Conservation (phyloP, 441 rosid genomes). For the Eutrema salsugineum region DNA sequence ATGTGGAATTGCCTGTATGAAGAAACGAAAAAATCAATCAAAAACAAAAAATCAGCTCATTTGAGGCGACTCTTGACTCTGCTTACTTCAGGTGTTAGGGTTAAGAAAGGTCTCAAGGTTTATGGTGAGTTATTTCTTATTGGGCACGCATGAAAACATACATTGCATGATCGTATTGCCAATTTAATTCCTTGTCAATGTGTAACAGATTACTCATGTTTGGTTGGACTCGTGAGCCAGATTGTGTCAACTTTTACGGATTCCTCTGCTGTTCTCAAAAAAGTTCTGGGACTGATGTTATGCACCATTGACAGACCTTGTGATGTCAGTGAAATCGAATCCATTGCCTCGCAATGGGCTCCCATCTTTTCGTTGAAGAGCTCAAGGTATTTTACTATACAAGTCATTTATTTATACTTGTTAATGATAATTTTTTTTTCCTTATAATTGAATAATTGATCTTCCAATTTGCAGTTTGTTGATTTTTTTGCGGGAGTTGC, state of each 20-base stretch:
- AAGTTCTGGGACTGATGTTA: constrained; percentile 55
- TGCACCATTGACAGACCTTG: constrained; percentile 45
- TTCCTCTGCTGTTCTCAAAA: constrained; percentile 43
- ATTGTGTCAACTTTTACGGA: constrained; percentile 37
- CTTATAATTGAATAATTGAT: constrained; percentile 18
- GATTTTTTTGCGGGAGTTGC: constrained; percentile 51
- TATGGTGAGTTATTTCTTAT: constrained; percentile 45
- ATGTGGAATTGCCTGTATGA: constrained; percentile 55
- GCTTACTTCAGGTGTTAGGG: constrained; percentile 46
- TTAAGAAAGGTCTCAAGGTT: constrained; percentile 37
- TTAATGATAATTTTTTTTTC: not conserved
- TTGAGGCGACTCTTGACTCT: constrained; percentile 51
- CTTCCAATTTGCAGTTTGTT: constrained; percentile 43
- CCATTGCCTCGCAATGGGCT: constrained; percentile 56
- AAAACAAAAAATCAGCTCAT: constrained; percentile 33
- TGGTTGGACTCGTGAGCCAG: constrained; percentile 44
- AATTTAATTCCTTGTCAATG: constrained; percentile 1
- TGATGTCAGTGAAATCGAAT: constrained; percentile 29
- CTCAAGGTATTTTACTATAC: constrained; percentile 42
- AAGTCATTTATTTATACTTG: not conserved
- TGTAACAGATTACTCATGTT: constrained; percentile 51
- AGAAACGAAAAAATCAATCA: constrained; percentile 39
- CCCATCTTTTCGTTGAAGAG: constrained; percentile 52
- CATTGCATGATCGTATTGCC: not conserved
- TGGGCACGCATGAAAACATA: not conserved